Evolutionary conservation across 441 rosid species (phyloP).

Genomic region (Gossypium davidsonii): DNA sequence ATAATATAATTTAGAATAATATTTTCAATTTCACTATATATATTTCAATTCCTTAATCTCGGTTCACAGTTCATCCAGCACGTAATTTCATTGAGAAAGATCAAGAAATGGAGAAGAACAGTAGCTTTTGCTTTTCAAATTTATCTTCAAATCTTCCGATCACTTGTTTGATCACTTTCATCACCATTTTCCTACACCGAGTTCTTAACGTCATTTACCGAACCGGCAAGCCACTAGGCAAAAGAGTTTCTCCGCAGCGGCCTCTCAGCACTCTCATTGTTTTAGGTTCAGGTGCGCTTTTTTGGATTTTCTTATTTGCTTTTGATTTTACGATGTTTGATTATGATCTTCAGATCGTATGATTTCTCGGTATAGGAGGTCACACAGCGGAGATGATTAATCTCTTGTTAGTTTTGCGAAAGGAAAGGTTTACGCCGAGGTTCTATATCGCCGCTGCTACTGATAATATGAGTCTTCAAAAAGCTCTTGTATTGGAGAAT

Average conservation of each 20-base stretch:
- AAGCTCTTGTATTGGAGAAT: slow-evolving; percentile 64
- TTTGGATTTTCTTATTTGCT: neutral
- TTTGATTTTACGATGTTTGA: neutral
- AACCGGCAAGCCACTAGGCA: slow-evolving; percentile 47
- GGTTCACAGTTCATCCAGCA: too few species aligned
- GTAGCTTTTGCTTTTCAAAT: slow-evolving; percentile 12
- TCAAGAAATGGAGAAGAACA: slow-evolving; percentile 22
- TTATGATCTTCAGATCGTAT: neutral
- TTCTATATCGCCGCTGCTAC: slow-evolving; percentile 80
- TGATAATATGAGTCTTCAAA: slow-evolving; percentile 88
- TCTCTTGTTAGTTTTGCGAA: slow-evolving; percentile 51
- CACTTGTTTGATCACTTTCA: slow-evolving; percentile 5
- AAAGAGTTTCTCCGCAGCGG: slow-evolving; percentile 30
- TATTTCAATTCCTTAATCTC: too few species aligned
- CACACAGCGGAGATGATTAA: slow-evolving; percentile 95
- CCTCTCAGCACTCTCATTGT: slow-evolving; percentile 57
- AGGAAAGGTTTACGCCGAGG: slow-evolving; percentile 60
- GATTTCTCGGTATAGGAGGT: slow-evolving; percentile 48
- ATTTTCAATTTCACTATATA: too few species aligned
- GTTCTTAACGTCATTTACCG: slow-evolving; percentile 25
- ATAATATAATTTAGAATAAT: too few species aligned
- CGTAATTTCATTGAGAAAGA: neutral
- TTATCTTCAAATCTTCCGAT: slow-evolving; percentile 20
- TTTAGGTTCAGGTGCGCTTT: slow-evolving; percentile 64
- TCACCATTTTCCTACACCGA: slow-evolving; percentile 26